Conservation (phyloP, 805 yeast species). For the Spencermartinsiella europaea region DNA sequence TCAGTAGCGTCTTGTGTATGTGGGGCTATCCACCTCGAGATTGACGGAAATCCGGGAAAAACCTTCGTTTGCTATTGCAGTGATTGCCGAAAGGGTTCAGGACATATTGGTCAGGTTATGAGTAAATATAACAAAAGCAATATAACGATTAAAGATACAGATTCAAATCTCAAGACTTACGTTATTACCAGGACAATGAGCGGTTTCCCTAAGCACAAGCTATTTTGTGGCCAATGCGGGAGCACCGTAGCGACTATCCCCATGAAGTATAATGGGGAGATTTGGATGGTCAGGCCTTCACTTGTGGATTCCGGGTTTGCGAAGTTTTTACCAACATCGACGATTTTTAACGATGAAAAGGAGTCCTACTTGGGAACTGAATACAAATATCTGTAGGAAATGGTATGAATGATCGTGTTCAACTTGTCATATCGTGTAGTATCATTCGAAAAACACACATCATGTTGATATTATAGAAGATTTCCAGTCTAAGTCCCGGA, state of each 20-base stretch:
- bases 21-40: constrained; percentile 1
- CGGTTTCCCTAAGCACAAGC: constrained; percentile 6
- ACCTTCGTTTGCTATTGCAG: constrained; percentile 7
- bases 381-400: too few relatives aligned
- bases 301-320: constrained; percentile 9
- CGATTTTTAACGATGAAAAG: constrained; percentile 6
- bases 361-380: too few relatives aligned
- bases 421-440: too few relatives aligned
- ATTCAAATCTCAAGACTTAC: background rate
- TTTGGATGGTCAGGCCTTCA: constrained; percentile 9
- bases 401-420: too few relatives aligned
- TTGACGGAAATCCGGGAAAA: constrained; percentile 1
- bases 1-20: too few relatives aligned
- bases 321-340: constrained; percentile 4
- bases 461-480: too few relatives aligned
- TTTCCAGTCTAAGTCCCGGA: too few relatives aligned
- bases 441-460: too few relatives aligned
- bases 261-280: constrained; percentile 12
- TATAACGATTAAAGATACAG: constrained; percentile 2
- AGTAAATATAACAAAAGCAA: background rate
- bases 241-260: constrained; percentile 9
- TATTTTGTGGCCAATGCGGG: constrained; percentile 8
- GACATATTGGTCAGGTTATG: constrained; percentile 7
- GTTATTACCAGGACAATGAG: constrained; percentile 4
- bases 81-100: constrained; percentile 12